These are phyloP conservation scores for Conticribra weissflogii DNA, from an alignment of 108 stramenopile species.

Conservation along the genomic window DNA sequence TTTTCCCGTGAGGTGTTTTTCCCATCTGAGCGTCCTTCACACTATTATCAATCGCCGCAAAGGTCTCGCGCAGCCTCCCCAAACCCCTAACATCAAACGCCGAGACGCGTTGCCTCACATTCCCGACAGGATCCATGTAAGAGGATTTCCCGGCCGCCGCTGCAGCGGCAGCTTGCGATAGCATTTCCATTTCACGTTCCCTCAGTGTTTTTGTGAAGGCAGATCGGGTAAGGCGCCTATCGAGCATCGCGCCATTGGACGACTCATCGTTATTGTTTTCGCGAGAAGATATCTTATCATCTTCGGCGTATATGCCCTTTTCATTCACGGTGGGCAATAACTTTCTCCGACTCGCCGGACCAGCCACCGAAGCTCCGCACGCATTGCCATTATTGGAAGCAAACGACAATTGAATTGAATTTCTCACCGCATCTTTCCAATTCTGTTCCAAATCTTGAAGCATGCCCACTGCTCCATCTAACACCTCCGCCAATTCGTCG, in stretches of 20 bases:
- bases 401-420: conserved; percentile 62
- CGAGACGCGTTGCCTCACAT: conserved; percentile 42
- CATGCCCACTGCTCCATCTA: conserved; percentile 86
- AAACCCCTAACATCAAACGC: conserved; percentile 81
- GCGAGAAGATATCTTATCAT: not conserved
- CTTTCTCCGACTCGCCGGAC: conserved; percentile 13
- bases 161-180: not conserved
- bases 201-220: conserved; percentile 67
- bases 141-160: conserved; percentile 8
- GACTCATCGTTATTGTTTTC: no score
- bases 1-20: conserved; percentile 14
- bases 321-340: conserved; percentile 4
- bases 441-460: conserved; percentile 89
- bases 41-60: conserved; percentile 74
- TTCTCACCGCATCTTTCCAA: conserved; percentile 86
- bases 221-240: conserved; percentile 73
- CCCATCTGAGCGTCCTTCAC: conserved; percentile 53
- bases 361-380: not conserved
- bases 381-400: not conserved
- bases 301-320: not conserved
- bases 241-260: not conserved
- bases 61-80: conserved; percentile 68
- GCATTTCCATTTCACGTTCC: conserved; percentile 43
- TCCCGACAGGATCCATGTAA: conserved; percentile 4
- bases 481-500: conserved; percentile 79